Evolutionary conservation across 345 rosid species (phyloP), one percentile per base, ranked within the genome.

Genomic region (Hibiscus trionum): DNA sequence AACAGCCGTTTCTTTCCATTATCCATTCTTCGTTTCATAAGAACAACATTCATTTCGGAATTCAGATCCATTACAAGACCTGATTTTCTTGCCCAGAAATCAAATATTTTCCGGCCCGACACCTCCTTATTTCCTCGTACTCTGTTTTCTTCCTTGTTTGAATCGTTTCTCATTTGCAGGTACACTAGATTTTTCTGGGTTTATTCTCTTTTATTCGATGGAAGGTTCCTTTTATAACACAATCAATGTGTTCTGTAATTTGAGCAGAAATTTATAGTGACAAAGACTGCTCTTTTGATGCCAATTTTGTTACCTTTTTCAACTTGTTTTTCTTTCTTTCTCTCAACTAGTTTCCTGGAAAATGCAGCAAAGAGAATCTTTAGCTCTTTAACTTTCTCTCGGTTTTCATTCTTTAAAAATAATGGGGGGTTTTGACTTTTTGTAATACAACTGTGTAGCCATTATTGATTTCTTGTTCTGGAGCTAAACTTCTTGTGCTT

Each of bases 41-140:
- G n/a, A 50, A 19, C 10, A 24, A 44, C 55, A 14, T 26, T 66
- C 60, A 56, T 56, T 56, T 56, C 56, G 19, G 35, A 66, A 52
- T 66, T 24, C 53, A 56, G 73, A 76, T 69, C 82, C 76, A 61
- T 71, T 73, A 35, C 75, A 1, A 27, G 27, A 31, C 33, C 75
- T 66, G 31, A 16, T 7, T 21, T 61, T 17, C 3, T 49, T 42
- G 46, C 46, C 11, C 46, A 1, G 46, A 42, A 42, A 42, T 42
- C 46, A 42, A 42, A 42, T 50, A 17, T 56, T 56, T 17, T 19
- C 17, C 3, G 21, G 10, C 49, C 68, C 17, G 29, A 17, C 14
- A 66, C 73, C 29, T 7, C 59, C 11, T 55, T 47, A 47, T 3
- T 53, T 55, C 69, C 61, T 73, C 44, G 6, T 56, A 5, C 61